Conservation (phyloP, 768 basidiomycete species). For the Mycena floridula region DNA sequence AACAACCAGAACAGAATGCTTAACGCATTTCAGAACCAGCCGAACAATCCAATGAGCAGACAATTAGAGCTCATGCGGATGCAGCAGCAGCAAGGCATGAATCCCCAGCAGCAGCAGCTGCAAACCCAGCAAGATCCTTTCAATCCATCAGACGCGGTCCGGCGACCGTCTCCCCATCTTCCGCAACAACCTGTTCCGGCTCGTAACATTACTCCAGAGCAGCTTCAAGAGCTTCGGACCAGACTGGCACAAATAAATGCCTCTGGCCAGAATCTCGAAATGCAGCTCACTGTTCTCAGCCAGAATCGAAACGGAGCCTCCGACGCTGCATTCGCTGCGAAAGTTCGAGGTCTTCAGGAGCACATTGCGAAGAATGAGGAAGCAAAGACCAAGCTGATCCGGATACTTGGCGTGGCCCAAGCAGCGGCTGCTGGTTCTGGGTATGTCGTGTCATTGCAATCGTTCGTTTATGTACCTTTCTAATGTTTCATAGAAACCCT, state of each 20-base stretch:
- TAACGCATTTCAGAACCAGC: conserved; percentile 33
- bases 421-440: too few species aligned
- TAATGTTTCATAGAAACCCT: too few species aligned
- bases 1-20: conserved; percentile 28
- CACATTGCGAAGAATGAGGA: conserved; percentile 33
- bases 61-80: conserved; percentile 44
- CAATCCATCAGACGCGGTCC: too few species aligned
- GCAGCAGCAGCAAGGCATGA: conserved; percentile 29
- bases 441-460: too few species aligned
- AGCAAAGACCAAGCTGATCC: conserved; percentile 26
- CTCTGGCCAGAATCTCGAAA: conserved; percentile 6
- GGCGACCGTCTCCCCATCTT: conserved; percentile 45
- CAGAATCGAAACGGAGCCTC: conserved; percentile 13
- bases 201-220: conserved; percentile 7
- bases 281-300: conserved; percentile 5
- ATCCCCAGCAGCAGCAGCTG: conserved; percentile 11
- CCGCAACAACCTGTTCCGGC: conserved; percentile 8
- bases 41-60: conserved; percentile 29
- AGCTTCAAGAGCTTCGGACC: neutral
- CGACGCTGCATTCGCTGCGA: conserved; percentile 15
- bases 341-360: conserved; percentile 13
- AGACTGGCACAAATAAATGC: neutral
- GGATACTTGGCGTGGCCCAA: neutral
- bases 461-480: too few species aligned
- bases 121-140: too few species aligned